Percentiles rank a stretch among this genome's conserved stretches.
These are phyloP conservation scores for Zopfochytrium polystomum DNA, from an alignment of 371 early-diverging fungal genomes.

Conservation along the genomic window DNA sequence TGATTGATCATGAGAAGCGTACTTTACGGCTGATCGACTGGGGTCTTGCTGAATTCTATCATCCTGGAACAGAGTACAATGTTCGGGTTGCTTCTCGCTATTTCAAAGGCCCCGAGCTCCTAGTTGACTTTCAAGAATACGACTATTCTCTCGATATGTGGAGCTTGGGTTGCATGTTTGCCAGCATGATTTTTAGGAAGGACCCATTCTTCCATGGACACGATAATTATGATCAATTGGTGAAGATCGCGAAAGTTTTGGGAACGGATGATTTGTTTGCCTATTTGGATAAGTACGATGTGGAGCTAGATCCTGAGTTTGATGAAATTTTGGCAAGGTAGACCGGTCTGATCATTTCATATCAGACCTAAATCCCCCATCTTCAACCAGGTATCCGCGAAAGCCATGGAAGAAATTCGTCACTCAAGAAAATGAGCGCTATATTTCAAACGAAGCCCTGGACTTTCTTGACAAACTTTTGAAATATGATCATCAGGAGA, in stretches of 20 bases:
- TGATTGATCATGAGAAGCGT: conserved; percentile 96
- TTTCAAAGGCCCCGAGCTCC: conserved; percentile 99
- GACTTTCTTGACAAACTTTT: conserved; percentile 93
- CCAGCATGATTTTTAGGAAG: conserved; percentile 97
- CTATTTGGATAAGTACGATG: conserved; percentile 94
- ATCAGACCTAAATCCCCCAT: background rate
- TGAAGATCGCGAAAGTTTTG: conserved; percentile 94
- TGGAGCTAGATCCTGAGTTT: conserved; percentile 84
- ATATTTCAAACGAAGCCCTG: conserved; percentile 84
- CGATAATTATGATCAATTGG: conserved; percentile 97
- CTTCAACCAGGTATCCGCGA: conserved; percentile 69
- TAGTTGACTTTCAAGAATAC: conserved; percentile 97
- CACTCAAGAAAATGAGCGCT: conserved; percentile 83
- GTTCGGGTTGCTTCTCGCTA: conserved; percentile 98
- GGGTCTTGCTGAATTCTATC: conserved; percentile 99
- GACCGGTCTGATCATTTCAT: background rate
- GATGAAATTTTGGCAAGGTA: conserved; percentile 56
- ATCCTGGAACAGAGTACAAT: conserved; percentile 95
- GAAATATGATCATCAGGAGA: conserved; percentile 96
- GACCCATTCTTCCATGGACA: conserved; percentile 99
- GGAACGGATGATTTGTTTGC: conserved; percentile 90
- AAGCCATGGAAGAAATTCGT: conserved; percentile 94
- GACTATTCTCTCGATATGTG: conserved; percentile 99
- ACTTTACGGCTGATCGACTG: conserved; percentile 98
- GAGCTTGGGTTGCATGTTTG: conserved; percentile 99